Base-by-base conservation (phyloP, 129 eudicot genomes). In the Tagetes erecta region DNA sequence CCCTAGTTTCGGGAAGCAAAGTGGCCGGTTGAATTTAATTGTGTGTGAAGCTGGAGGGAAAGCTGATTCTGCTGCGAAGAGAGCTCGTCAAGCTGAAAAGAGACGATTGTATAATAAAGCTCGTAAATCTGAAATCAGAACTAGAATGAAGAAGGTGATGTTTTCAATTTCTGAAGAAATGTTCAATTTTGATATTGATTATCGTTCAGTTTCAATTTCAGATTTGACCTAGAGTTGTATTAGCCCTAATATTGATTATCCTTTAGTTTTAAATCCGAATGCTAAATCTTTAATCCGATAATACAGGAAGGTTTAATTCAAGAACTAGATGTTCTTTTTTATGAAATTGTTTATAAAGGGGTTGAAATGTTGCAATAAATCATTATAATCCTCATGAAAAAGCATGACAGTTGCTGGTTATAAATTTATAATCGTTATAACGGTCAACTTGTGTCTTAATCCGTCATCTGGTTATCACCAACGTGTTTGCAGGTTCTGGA, bases 41-140 rank as follows among this genome's bases (percentile, higher is more conserved):
- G 98, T 94, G 8, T 90, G 98, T 59, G 97, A 88, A 82, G 97
- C 84, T 8, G 90, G 76, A 14, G 83, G 88, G 81, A 93, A 88
- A 70, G 75, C 92, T 1, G 97, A 93, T 76, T 90, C 97, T 0
- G 97, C 98, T 10, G 97, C 86, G 10, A 94, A 94, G 73, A 83
- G 98, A 67, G 88, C 89, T 62, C 86, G 98, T 3, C 98, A 94
- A 67, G 75, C 93, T 5, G 98, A 94, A 87, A 90, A 88, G 78
- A 85, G 98, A 47, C 80, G 97, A 4, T n/a, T 86, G 3, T 83
- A 86, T 36, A 80, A 94, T 49, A 88, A 90, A 80, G 67, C 97
- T n/a, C 74, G 80, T 1, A 94, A 94, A 73, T 90, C 98, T 0
- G 97, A 94, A 70, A 57, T 91, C 31, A 80, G 81, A 76, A 94